Conservation (phyloP, 331 rosid species). For the Dryas integrifolia region DNA sequence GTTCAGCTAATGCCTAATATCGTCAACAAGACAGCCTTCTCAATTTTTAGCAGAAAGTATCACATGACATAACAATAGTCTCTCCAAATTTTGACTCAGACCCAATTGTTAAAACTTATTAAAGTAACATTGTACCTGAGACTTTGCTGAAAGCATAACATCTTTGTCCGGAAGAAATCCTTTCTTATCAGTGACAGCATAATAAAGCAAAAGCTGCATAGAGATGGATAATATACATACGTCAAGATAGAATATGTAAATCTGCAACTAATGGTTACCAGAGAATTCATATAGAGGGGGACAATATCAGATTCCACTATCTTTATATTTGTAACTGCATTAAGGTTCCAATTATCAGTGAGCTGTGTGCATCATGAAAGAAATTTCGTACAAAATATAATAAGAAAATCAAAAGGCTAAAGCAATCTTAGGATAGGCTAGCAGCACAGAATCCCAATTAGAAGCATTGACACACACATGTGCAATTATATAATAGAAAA, state of each 20-base stretch:
- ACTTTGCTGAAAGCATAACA: constrained; percentile 83
- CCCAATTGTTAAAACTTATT: constrained; percentile 10
- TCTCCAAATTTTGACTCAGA: constrained; percentile 14
- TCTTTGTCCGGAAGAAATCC: constrained; percentile 66
- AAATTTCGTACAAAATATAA: no score
- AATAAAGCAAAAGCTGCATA: constrained; percentile 70
- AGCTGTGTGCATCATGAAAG: no score
- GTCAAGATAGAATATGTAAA: not conserved
- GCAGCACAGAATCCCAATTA: not conserved
- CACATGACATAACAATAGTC: not conserved
- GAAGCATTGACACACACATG: not conserved
- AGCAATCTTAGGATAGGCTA: not conserved
- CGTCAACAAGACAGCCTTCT: constrained; percentile 23
- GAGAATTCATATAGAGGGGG: not conserved
- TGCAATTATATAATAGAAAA: not conserved
- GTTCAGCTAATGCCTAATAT: constrained; percentile 54
- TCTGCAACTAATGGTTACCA: not conserved
- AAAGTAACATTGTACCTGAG: constrained; percentile 57
- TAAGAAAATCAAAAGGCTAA: not conserved
- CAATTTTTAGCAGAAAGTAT: constrained; percentile 29
- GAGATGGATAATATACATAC: constrained; percentile 1
- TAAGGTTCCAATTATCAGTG: not conserved
- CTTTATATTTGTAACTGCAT: no score
- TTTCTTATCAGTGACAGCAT: constrained; percentile 62
- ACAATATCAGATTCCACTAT: not conserved